A percentile compares a stretch with the other conserved stretches of the same genome.
phyloP scores from a whole-genome alignment of 2,329 filamentous ascomycete genomes.

The Pseudogymnoascus sp. region DNA sequence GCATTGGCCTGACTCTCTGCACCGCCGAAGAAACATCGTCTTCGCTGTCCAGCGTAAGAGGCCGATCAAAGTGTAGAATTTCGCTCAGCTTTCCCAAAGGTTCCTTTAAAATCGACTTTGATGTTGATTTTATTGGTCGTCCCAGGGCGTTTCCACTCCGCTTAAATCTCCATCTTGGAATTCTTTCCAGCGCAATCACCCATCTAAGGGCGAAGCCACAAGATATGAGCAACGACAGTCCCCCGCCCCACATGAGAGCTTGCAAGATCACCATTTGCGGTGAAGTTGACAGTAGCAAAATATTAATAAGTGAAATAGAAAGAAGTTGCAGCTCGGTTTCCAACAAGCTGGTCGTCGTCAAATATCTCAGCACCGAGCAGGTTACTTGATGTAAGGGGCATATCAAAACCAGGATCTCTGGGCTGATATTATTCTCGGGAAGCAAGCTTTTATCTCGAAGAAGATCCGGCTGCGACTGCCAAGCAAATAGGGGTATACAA shows the following conservation, averaged over 20 bases:
- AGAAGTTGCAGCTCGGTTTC: slow-evolving; percentile 83
- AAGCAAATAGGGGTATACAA: slow-evolving; percentile 54
- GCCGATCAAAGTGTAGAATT: slow-evolving; percentile 7
- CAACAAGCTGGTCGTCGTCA: slow-evolving; percentile 84
- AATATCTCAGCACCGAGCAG: slow-evolving; percentile 64
- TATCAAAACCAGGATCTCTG: slow-evolving; percentile 45
- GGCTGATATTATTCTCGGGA: slow-evolving; percentile 31
- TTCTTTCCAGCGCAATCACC: slow-evolving; percentile 78
- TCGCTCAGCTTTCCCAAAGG: neutral
- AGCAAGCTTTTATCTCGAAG: slow-evolving; percentile 17
- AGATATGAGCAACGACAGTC: slow-evolving; percentile 64
- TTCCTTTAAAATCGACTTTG: neutral
- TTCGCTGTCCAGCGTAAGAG: neutral
- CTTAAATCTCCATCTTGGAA: slow-evolving; percentile 86
- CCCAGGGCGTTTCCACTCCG: slow-evolving; percentile 35
- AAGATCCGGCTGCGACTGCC: neutral
- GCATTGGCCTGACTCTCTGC: slow-evolving; percentile 7
- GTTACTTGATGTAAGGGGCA: slow-evolving; percentile 81
- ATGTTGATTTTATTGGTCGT: slow-evolving; percentile 12
- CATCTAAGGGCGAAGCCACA: slow-evolving; percentile 72
- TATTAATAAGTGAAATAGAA: slow-evolving; percentile 73
- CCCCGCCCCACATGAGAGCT: slow-evolving; percentile 78
- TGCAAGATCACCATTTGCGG: slow-evolving; percentile 83
- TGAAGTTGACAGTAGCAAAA: slow-evolving; percentile 69
- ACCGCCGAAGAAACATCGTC: slow-evolving; percentile 6